A percentile compares a stretch with the other conserved stretches of the same genome.
Conservation (phyloP, 129 eudicot species). For the Erigeron canadensis region DNA sequence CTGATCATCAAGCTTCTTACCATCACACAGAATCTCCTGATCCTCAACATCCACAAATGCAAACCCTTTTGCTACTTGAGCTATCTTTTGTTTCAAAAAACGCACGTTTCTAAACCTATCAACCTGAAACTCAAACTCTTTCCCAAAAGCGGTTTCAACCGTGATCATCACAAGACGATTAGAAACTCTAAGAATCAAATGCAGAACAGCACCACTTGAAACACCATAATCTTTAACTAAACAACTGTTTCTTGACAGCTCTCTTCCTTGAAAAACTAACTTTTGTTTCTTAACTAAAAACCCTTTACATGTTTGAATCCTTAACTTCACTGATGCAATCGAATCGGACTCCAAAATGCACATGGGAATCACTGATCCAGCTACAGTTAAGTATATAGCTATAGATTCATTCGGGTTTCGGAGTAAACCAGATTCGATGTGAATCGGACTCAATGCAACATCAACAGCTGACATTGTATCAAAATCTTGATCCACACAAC, state of each 20-base stretch:
- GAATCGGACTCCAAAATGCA: constrained; percentile 79
- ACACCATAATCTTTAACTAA: constrained; percentile 77
- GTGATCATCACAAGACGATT: constrained; percentile 59
- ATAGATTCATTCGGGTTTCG: constrained; percentile 38
- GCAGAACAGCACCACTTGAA: constrained; percentile 54
- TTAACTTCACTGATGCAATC: constrained; percentile 70
- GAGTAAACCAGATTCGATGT: constrained; percentile 35
- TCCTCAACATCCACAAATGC: constrained; percentile 42
- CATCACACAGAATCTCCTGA: constrained; percentile 56
- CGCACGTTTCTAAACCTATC: constrained; percentile 50
- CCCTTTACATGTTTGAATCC: constrained; percentile 77
- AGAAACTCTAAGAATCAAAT: constrained; percentile 56
- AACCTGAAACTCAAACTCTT: constrained; percentile 56
- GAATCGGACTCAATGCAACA: constrained; percentile 59
- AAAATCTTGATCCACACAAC: neutral
- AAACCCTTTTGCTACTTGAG: constrained; percentile 52
- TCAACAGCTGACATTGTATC: constrained; percentile 62
- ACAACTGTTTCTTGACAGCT: constrained; percentile 50
- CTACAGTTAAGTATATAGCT: constrained; percentile 47
- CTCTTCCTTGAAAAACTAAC: constrained; percentile 62
- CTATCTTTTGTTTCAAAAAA: constrained; percentile 54
- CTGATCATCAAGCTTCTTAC: constrained; percentile 71
- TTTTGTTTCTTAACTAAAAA: constrained; percentile 68
- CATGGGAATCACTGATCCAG: constrained; percentile 72
- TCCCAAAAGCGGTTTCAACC: constrained; percentile 48